Evolutionary conservation across 306 rosid genomes (phyloP).

Genomic region (Ormosia emarginata): DNA sequence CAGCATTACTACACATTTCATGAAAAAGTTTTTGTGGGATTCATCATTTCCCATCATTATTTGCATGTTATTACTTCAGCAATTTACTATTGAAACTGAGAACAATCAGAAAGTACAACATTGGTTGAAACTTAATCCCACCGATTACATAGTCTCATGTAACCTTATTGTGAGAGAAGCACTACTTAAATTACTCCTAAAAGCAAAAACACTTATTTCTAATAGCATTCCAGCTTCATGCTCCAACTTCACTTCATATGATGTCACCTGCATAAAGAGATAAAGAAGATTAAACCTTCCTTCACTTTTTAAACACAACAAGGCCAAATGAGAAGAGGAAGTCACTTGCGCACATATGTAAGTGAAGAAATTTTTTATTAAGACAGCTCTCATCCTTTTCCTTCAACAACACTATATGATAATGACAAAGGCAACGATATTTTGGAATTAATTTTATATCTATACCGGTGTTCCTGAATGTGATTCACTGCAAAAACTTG

Average conservation of each 20-base stretch:
- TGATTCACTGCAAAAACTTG: background rate
- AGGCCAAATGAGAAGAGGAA: background rate
- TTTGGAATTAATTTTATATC: background rate
- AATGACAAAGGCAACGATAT: background rate
- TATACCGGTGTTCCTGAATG: background rate
- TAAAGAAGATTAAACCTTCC: background rate
- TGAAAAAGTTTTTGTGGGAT: too few relatives aligned
- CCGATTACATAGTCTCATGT: background rate
- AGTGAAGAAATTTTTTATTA: background rate
- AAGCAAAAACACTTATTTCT: slow-evolving; percentile 26
- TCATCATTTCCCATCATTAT: background rate
- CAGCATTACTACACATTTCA: too few relatives aligned
- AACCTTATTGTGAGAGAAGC: slow-evolving; percentile 23
- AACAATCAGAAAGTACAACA: background rate
- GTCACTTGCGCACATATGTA: background rate
- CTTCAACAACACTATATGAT: background rate
- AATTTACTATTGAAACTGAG: background rate
- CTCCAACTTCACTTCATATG: slow-evolving; percentile 33
- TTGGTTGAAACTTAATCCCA: background rate
- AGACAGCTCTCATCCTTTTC: background rate
- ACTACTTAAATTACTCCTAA: background rate
- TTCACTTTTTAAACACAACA: background rate
- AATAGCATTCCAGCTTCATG: background rate
- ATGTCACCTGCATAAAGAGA: slow-evolving; percentile 53
- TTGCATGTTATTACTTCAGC: background rate